Conservation (phyloP, 2,329 filamentous ascomycete species). For the Colletotrichum siamense region DNA sequence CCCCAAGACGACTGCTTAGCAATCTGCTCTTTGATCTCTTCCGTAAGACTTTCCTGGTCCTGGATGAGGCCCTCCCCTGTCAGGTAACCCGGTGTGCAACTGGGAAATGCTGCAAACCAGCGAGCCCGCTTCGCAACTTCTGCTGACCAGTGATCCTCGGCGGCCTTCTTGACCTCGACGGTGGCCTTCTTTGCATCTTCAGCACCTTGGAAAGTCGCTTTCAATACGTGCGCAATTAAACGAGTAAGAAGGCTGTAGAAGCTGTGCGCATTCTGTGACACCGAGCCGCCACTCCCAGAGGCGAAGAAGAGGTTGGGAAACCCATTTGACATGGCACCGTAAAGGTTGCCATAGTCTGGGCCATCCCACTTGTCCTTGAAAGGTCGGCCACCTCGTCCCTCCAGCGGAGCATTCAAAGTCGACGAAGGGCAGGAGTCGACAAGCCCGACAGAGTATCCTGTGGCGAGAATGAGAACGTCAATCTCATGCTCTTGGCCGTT, state of each 20-base stretch:
- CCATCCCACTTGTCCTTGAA: neutral
- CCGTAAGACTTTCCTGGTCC: neutral
- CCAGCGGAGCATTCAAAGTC: neutral
- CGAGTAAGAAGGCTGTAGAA: neutral
- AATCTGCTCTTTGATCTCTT: neutral
- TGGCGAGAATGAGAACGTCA: neutral
- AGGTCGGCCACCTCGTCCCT: neutral
- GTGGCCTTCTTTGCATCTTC: neutral
- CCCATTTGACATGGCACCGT: neutral
- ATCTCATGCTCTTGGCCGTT: neutral
- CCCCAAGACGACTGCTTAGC: neutral
- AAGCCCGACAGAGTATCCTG: neutral
- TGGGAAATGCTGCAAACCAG: neutral
- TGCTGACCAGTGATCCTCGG: neutral
- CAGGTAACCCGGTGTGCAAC: neutral
- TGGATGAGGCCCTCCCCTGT: neutral
- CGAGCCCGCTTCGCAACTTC: neutral
- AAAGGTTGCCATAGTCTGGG: neutral
- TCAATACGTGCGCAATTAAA: neutral
- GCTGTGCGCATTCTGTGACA: neutral
- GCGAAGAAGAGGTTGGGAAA: neutral
- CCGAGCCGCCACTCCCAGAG: neutral
- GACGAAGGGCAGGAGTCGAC: neutral
- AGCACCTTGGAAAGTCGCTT: neutral
- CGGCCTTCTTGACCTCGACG: neutral